Evolutionary conservation across 2,329 filamentous ascomycete species (phyloP).

Genomic region (Cytospora piceicola): DNA sequence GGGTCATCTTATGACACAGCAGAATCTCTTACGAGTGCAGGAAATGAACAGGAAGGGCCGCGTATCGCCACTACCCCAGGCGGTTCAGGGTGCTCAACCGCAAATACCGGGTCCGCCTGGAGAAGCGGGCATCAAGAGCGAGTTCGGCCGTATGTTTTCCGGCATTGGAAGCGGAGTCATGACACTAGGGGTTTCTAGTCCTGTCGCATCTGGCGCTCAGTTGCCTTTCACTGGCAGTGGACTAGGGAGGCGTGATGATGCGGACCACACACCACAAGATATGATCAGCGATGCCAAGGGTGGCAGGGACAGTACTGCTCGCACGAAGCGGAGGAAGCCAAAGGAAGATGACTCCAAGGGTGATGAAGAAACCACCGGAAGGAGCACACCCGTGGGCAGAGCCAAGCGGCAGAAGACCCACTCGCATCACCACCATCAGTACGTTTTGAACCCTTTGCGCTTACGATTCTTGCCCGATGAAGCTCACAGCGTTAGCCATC

Average conservation of each 20-base stretch:
- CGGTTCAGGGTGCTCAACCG: conserved; percentile 87
- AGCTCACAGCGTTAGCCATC: conserved; percentile 42
- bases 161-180: conserved; percentile 73
- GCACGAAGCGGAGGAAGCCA: conserved; percentile 68
- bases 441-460: conserved; percentile 44
- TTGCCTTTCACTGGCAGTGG: conserved; percentile 52
- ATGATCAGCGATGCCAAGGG: conserved; percentile 33
- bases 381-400: conserved; percentile 62
- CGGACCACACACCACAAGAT: conserved; percentile 50
- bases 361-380: conserved; percentile 69
- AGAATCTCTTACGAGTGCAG: conserved; percentile 77
- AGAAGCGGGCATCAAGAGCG: conserved; percentile 90
- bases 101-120: conserved; percentile 77
- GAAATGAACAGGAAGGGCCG: conserved; percentile 81
- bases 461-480: neutral
- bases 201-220: conserved; percentile 48
- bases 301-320: conserved; percentile 37
- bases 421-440: conserved; percentile 68
- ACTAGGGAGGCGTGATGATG: conserved; percentile 57
- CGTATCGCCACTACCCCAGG: conserved; percentile 86
- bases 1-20: conserved; percentile 58
- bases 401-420: conserved; percentile 71
- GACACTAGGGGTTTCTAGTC: conserved; percentile 56
- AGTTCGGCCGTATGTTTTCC: conserved; percentile 93
- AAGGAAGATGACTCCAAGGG: conserved; percentile 74